Base-by-base conservation (phyloP, 805 yeast genomes). In the Candida qinlingensis region DNA sequence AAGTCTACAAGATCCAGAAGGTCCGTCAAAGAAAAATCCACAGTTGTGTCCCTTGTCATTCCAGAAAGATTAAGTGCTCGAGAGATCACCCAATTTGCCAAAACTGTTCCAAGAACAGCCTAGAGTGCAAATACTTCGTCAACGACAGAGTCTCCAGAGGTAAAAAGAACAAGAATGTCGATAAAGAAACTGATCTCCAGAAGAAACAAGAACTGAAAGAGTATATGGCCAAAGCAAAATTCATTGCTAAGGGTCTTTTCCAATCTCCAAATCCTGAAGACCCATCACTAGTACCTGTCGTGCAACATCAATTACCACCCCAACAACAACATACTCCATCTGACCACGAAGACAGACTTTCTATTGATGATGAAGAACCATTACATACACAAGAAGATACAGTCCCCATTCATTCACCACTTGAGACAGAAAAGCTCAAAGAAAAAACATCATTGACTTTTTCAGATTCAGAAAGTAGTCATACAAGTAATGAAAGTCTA, bases 1-100 rank as follows among this genome's bases (percentile, higher is more conserved):
- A 75, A 53, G 75, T 80, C 6, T 76, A 77, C 69, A 81, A 81
- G 60, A 76, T 79, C 13, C 87, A 81, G 55, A 78, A 76, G 50
- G 68, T 81, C 4, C 73, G 87, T 52, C 87, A 81, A 60, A 61
- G 87, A 46, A 74, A 74, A 56, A 79, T 81, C 40, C 67, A 76
- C 40, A 72, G 78, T 46, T 80, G 86, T 60, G 73, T 76, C 12
- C 68, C 82, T 41, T 80, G 86, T 56, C 83, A 80, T 57, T 72
- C 77, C 39, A 73, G 77, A 53, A 80, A 80, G 60, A 73, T 78
- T 54, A 78, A 77, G 56, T 80, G 85, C 56, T 69, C 79, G 1
- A 65, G 82, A 53, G 76, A 67, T 9, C 73, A 66, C 26, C 85
- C 85, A 3, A 60, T 68, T 3, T 81, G 85, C 54, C 65, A 67